Base-by-base conservation (phyloP, 495 filamentous ascomycete genomes). In the Podospora comata region DNA sequence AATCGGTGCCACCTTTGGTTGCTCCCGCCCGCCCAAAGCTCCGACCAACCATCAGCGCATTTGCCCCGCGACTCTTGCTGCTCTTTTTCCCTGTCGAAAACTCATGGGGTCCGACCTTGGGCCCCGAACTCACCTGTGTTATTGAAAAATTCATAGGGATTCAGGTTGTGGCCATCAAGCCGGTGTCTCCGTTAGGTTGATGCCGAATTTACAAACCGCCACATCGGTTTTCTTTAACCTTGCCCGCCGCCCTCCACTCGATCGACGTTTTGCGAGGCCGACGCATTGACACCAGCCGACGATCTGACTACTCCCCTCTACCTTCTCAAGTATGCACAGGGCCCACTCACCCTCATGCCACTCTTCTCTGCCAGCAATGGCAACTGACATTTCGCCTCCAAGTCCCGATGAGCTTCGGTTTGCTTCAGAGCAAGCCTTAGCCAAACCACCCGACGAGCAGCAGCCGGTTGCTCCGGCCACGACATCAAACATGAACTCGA, bases 401-500 rank as follows among this genome's bases (percentile, higher is more conserved):
- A 58, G 34, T 27, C 23, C 7, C 28, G 7, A 48, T 16, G 39
- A 70, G n/a, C 44, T 32, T 56, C 48, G 19, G 11, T 28, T 13
- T 59, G 15, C 6, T 32, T 53, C 58, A 39, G 30, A 19, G 19
- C 34, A 62, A 23, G 18, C 30, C 55, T 28, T 65, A 54, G 34
- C 65, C 54, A 56, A 56, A 56, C 64, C 34, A 58, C 20, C 20
- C 39, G 30, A 61, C 67, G 70, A 62, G 53, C 59, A 28, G 67
- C 71, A n/a, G 39, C 55, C 60, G 60, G 64, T 62, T 73, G 71
- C 66, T 68, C 58, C 60, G 34, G 59, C 65, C 60, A 48, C 19
- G n/a, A 1, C 5, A 65, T 65, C 69, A 65, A 77, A 70, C 70
- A 84, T 84, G 82, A 84, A 73, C 78, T 75, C 81, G 78, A 77